Conservation (phyloP, 2,329 filamentous ascomycete species). For the Cercospora berteroae region DNA sequence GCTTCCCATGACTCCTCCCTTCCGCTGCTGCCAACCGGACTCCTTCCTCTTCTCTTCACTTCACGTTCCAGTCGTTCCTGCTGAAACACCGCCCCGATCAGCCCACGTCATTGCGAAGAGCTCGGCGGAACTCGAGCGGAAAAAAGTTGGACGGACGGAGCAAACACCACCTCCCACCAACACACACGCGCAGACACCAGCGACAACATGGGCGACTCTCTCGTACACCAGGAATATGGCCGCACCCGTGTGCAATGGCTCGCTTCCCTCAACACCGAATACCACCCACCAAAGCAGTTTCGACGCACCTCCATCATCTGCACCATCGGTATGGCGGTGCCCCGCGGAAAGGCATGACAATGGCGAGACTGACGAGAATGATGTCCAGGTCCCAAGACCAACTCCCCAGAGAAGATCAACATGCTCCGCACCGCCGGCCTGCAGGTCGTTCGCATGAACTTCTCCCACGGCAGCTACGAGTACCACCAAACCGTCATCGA, state of each 20-base stretch:
- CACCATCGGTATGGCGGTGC: slow-evolving; percentile 69
- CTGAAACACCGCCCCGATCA: slow-evolving; percentile 3
- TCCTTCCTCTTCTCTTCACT: neutral
- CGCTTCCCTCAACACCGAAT: slow-evolving; percentile 82
- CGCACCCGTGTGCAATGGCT: slow-evolving; percentile 71
- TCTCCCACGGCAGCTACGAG: slow-evolving; percentile 89
- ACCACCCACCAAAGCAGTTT: slow-evolving; percentile 82
- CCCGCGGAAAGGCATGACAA: neutral
- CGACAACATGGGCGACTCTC: slow-evolving; percentile 63
- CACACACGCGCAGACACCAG: neutral
- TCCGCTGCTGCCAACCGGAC: neutral
- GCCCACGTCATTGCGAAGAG: neutral
- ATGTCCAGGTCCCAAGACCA: slow-evolving; percentile 79
- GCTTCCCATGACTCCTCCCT: neutral
- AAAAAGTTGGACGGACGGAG: neutral
- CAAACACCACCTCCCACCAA: neutral
- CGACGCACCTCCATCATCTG: slow-evolving; percentile 97
- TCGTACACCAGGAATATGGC: slow-evolving; percentile 77
- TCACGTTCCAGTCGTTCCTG: slow-evolving; percentile 3
- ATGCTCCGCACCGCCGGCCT: slow-evolving; percentile 81
- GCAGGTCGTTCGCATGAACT: slow-evolving; percentile 99
- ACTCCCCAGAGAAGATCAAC: slow-evolving; percentile 96
- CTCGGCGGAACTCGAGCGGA: neutral
- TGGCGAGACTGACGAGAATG: neutral
- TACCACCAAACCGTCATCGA: slow-evolving; percentile 99